These are phyloP conservation scores for Lactarius psammicola DNA, from an alignment of 768 basidiomycete genomes.

Conservation along the genomic window DNA sequence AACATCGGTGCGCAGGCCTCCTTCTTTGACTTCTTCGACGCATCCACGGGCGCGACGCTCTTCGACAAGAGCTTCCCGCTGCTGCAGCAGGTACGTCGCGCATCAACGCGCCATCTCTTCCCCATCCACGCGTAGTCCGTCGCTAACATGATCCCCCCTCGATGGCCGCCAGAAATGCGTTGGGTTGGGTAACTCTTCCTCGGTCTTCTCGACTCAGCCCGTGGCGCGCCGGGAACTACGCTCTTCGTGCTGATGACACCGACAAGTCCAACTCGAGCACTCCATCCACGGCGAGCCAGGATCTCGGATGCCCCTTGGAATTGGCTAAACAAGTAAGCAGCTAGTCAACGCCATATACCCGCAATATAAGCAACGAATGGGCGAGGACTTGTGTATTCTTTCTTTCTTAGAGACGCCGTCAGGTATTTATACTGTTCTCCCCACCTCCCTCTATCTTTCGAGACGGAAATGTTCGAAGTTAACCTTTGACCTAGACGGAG, in stretches of 20 bases:
- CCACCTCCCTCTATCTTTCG: background rate
- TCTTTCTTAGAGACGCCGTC: background rate
- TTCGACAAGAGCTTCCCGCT: constrained; percentile 9
- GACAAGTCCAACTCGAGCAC: background rate
- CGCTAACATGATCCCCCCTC: background rate
- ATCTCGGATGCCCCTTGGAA: background rate
- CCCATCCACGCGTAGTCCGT: background rate
- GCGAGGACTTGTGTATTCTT: background rate
- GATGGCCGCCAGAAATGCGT: background rate
- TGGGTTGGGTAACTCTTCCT: background rate
- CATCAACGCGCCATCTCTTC: background rate
- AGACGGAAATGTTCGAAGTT: no score
- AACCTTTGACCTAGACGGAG: no score
- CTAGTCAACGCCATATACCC: background rate
- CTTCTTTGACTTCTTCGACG: constrained; percentile 4
- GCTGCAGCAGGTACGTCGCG: constrained; percentile 12
- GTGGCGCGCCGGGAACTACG: background rate
- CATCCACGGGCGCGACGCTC: background rate
- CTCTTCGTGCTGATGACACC: background rate
- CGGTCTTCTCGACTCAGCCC: background rate
- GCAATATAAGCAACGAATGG: background rate
- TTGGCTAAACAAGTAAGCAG: background rate
- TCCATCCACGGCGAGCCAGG: background rate
- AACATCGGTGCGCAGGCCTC: background rate
- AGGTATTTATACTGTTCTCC: background rate